Base-by-base conservation (phyloP, 1,284 basidiomycete species). In the Tilletia caries region DNA sequence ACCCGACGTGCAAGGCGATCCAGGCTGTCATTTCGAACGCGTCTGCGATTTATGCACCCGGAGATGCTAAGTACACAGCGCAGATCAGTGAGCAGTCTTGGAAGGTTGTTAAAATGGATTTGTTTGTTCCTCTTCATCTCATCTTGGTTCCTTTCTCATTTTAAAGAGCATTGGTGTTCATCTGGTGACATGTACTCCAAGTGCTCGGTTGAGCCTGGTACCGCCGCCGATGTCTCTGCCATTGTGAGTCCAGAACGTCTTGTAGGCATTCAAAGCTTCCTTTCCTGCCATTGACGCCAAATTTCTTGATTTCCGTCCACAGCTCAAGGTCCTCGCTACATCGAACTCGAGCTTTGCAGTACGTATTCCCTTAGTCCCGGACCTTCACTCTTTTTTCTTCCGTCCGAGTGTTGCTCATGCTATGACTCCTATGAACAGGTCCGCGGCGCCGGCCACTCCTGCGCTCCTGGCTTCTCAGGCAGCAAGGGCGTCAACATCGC, bases 401-500 rank as follows among this genome's bases (percentile, higher is more conserved):
- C 2, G 8, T 6, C n/a, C n/a, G 15, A 10, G 37, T 15, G 37
- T 41, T 41, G 37, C 37, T 41, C 10, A 41, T 41, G 37, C 15
- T 41, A n/a, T n/a, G n/a, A n/a, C 48, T n/a, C 5, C 52, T 58
- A 23, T 10, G 67, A 18, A 43, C 70, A 70, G 29, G 86, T 89
- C 44, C 88, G 87, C 76, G 86, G 87, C 10, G 86, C 86, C 1
- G 89, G 89, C 0, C 88, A 88, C 72, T 74, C 86, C 0, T 73
- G 83, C 3, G 88, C 88, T 71, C 85, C 84, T 0, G 86, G 85
- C 0, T 88, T 88, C 71, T 86, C 87, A 1, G 88, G 87, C 0
- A 88, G 88, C 1, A 74, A 77, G 0, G 88, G 88, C 4, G 85
- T 89, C 2, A 87, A 87, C 0, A 87, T 89, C 68, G 81, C 86